Evolutionary conservation across 106 monocot species (phyloP), one percentile per base, ranked within the genome.

Genomic region (Dioscorea dumetorum): DNA sequence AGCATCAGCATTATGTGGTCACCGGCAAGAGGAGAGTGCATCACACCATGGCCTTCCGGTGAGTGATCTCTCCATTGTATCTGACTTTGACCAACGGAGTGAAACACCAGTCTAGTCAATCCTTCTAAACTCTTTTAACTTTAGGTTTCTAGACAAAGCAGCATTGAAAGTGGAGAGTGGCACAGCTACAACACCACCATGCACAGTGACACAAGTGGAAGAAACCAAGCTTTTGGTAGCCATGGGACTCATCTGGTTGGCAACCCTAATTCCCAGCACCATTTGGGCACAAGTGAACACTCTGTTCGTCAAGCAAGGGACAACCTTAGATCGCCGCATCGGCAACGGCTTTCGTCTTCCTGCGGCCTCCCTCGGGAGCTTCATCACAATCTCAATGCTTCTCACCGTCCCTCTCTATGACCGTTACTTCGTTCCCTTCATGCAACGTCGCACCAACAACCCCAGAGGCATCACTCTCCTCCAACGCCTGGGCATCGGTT

Each of bases 241-340:
- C 63, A 88, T 93, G 88, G 8, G 24, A 50, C 19, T 75, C 8
- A 28, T 93, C 14, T 86, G 85, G 93, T 54, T 86, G 9, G 69
- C 79, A 15, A 79, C 76, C 33, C 72, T 93, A 19, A 50, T 93
- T 71, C 88, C 88, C 17, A 60, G 62, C 77, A 86, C 93, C 35
- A 77, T 84, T 61, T 67, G 56, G 31, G 85, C 93, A 6, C 93
- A 93, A 64, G 69, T 70, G 48, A 86, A 89, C 68, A 93, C 93
- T 24, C 73, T 93, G 65, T 93, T 86, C 76, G 77, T 89, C 52
- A 85, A 93, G 72, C 93, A 93, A 64, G 93, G 86, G 79, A 81
- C 83, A 62, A 86, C 93, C 33, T 78, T 93, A 18, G 66, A 79
- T 71, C 78, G 93, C 22, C 24, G 21, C 69, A 13, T 93, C 62